Evolutionary conservation across 2,329 filamentous ascomycete species (phyloP).

Genomic region (Blastomyces gilchristii): DNA sequence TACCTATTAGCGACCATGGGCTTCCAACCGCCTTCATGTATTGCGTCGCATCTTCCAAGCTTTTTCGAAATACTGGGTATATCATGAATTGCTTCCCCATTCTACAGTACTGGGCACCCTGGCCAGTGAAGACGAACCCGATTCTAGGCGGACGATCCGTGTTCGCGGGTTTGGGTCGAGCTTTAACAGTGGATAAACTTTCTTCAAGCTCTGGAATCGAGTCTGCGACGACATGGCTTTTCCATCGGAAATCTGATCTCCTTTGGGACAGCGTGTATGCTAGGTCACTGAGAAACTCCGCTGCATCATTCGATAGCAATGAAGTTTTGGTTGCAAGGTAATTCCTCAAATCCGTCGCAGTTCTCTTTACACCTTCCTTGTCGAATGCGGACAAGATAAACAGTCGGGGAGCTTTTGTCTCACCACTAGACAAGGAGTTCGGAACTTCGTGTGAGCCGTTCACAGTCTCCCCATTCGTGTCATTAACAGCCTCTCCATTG

Average conservation of each 20-base stretch:
- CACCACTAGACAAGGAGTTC: background rate
- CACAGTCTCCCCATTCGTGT: background rate
- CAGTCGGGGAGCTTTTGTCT: background rate
- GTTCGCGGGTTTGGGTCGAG: constrained; percentile 6
- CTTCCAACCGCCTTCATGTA: constrained; percentile 13
- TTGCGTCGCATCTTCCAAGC: constrained; percentile 13
- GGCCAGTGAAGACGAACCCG: constrained; percentile 28
- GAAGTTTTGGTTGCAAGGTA: background rate
- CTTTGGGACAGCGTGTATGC: constrained; percentile 11
- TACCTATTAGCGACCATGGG: constrained; percentile 12
- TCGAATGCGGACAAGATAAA: constrained; percentile 16
- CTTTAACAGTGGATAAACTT: constrained; percentile 2
- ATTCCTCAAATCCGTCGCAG: constrained; percentile 19
- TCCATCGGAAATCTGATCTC: constrained; percentile 7
- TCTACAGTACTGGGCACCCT: constrained; percentile 28
- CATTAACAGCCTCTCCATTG: background rate
- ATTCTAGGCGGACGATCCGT: constrained; percentile 10
- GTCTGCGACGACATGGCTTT: background rate
- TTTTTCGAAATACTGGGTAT: constrained; percentile 16
- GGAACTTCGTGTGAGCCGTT: background rate
- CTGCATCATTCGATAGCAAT: background rate
- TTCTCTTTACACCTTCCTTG: constrained; percentile 27
- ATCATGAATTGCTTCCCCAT: constrained; percentile 26
- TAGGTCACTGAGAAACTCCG: constrained; percentile 9
- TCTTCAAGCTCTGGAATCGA: constrained; percentile 6